These are phyloP conservation scores for Torulaspora globosa DNA, from an alignment of 1,139 yeast genomes.

Conservation along the genomic window DNA sequence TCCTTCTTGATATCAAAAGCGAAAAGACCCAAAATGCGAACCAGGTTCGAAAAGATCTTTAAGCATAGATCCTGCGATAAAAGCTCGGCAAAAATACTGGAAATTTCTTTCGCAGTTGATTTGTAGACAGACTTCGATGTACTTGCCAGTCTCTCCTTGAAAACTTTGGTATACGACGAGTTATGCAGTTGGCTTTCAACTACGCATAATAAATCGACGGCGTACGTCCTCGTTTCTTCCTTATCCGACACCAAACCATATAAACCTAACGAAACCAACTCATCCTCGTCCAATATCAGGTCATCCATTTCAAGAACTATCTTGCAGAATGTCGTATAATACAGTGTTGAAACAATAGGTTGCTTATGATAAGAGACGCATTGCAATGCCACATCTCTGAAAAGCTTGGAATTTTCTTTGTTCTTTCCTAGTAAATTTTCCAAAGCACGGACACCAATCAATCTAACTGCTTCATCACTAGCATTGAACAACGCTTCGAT, in stretches of 20 bases:
- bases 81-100: slow-evolving; percentile 38
- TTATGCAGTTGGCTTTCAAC: slow-evolving; percentile 35
- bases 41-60: slow-evolving; percentile 33
- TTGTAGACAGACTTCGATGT: slow-evolving; percentile 37
- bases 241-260: slow-evolving; percentile 35
- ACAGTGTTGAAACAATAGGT: slow-evolving; percentile 55
- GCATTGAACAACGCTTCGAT: slow-evolving; percentile 63
- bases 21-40: slow-evolving; percentile 30
- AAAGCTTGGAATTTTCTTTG: slow-evolving; percentile 52
- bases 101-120: slow-evolving; percentile 37
- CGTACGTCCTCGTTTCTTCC: slow-evolving; percentile 34
- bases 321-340: slow-evolving; percentile 67
- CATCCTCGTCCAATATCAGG: slow-evolving; percentile 35
- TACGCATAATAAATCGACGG: slow-evolving; percentile 35
- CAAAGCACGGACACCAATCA: slow-evolving; percentile 69
- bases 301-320: slow-evolving; percentile 39
- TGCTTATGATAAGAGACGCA: slow-evolving; percentile 59
- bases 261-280: slow-evolving; percentile 35
- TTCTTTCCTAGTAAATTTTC: slow-evolving; percentile 61
- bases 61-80: slow-evolving; percentile 34
- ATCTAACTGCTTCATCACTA: slow-evolving; percentile 55
- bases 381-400: slow-evolving; percentile 59
- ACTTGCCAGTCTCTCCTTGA: slow-evolving; percentile 36
- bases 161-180: slow-evolving; percentile 36
- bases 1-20: slow-evolving; percentile 60